Evolutionary conservation across 345 rosid genomes (phyloP).

Genomic region (Erodium maritimum): DNA sequence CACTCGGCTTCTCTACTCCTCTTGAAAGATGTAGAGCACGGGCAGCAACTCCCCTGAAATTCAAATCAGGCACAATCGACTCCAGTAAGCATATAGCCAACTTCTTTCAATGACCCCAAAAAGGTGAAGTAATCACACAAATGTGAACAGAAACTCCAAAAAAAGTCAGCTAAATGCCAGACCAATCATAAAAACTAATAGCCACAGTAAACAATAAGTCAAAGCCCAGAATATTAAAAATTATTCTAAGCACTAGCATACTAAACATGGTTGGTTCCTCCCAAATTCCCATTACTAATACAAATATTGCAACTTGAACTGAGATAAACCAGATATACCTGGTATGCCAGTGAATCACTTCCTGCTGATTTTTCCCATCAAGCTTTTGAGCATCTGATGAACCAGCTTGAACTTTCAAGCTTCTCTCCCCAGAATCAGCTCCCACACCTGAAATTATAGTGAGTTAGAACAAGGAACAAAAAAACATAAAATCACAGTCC

Average conservation of each 20-base stretch:
- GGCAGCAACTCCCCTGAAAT: conserved; percentile 88
- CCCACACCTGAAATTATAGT: conserved; percentile 33
- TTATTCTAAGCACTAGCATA: not conserved
- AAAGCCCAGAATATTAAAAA: not conserved
- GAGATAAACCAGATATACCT: conserved; percentile 31
- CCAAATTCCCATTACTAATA: not conserved
- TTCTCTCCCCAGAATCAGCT: conserved; percentile 57
- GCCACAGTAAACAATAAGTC: not conserved
- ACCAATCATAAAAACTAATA: too few species aligned
- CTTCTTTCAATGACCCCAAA: not conserved
- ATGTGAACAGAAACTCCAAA: too few species aligned
- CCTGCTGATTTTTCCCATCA: conserved; percentile 74
- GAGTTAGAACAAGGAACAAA: not conserved
- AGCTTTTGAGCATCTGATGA: conserved; percentile 57
- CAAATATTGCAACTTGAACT: not conserved
- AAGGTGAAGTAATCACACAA: not conserved
- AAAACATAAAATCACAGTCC: conserved; percentile 2
- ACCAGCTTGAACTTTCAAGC: conserved; percentile 42
- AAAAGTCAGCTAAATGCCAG: too few species aligned
- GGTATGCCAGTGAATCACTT: conserved; percentile 79
- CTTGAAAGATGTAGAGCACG: conserved; percentile 95
- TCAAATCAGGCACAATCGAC: conserved; percentile 6
- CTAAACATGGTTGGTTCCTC: not conserved
- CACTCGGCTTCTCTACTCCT: conserved; percentile 99
- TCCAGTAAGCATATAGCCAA: conserved; percentile 5